A percentile compares a stretch with the other conserved stretches of the same genome.
Evolutionary conservation across 495 filamentous ascomycete genomes (phyloP).

Genomic region (Daldinia childiae): DNA sequence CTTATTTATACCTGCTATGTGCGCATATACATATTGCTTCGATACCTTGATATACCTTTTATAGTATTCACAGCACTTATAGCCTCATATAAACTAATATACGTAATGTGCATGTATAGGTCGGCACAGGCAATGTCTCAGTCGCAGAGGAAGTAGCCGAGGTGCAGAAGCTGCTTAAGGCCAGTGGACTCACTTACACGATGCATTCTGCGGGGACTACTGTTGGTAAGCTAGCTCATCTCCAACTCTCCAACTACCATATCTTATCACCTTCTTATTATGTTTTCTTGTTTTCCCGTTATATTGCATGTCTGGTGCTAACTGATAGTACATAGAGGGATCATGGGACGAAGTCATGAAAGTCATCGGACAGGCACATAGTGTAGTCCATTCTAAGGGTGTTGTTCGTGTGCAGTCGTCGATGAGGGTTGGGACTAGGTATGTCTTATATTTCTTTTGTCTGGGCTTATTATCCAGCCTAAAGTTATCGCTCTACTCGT

Average conservation of each 20-base stretch:
- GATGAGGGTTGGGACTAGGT: constrained; percentile 88
- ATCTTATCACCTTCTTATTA: too few relatives aligned
- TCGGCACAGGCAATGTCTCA: constrained; percentile 82
- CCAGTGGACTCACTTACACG: constrained; percentile 78
- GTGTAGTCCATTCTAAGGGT: constrained; percentile 81
- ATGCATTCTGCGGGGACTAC: constrained; percentile 96
- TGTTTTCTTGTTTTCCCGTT: too few relatives aligned
- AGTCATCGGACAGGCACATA: constrained; percentile 91
- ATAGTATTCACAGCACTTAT: too few relatives aligned
- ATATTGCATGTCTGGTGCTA: not conserved
- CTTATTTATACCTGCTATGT: too few relatives aligned
- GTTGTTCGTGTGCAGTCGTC: constrained; percentile 86
- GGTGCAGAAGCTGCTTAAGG: constrained; percentile 85
- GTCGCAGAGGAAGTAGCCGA: constrained; percentile 88
- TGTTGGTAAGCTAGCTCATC: constrained; percentile 67
- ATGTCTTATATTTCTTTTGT: constrained; percentile 32
- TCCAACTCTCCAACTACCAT: too few relatives aligned
- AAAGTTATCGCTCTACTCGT: too few relatives aligned
- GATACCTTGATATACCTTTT: too few relatives aligned
- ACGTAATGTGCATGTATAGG: constrained; percentile 51
- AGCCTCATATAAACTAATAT: too few relatives aligned
- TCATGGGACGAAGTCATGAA: constrained; percentile 89
- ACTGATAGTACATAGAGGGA: constrained; percentile 69
- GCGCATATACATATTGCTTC: too few relatives aligned
- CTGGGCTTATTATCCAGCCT: too few relatives aligned